phyloP scores from a whole-genome alignment of 495 filamentous ascomycete genomes.

The Xylaria grammica region DNA sequence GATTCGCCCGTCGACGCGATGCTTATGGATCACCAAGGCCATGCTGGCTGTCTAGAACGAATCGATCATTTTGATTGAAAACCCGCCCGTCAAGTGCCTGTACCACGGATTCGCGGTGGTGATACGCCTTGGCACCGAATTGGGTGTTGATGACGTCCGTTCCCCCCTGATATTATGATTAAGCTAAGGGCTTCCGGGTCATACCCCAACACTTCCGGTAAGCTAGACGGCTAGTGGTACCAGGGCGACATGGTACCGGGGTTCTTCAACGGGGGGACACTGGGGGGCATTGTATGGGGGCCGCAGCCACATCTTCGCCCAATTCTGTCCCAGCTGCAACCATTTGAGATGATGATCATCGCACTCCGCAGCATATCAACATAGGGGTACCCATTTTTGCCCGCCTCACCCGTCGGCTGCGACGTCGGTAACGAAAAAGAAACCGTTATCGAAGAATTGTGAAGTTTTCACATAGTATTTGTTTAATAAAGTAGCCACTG shows the following conservation, averaged over 20 bases:
- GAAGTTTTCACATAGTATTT: too few species aligned
- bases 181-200: background rate
- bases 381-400: background rate
- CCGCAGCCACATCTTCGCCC: too few species aligned
- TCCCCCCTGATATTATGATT: background rate
- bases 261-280: too few species aligned
- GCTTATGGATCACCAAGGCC: background rate
- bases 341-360: conserved; percentile 14
- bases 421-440: too few species aligned
- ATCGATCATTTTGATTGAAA: background rate
- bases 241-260: too few species aligned
- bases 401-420: too few species aligned
- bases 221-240: too few species aligned
- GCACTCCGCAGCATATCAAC: background rate
- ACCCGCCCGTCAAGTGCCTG: background rate
- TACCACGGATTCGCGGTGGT: background rate
- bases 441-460: too few species aligned
- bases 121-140: background rate
- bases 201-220: background rate
- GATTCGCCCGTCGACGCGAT: background rate
- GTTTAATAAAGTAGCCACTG: too few species aligned
- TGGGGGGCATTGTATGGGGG: too few species aligned
- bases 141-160: background rate
- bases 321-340: background rate
- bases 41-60: background rate